A percentile compares a stretch with the other conserved stretches of the same genome.
Evolutionary conservation across 495 filamentous ascomycete species (phyloP).

Genomic region (Penicillium crystallinum): DNA sequence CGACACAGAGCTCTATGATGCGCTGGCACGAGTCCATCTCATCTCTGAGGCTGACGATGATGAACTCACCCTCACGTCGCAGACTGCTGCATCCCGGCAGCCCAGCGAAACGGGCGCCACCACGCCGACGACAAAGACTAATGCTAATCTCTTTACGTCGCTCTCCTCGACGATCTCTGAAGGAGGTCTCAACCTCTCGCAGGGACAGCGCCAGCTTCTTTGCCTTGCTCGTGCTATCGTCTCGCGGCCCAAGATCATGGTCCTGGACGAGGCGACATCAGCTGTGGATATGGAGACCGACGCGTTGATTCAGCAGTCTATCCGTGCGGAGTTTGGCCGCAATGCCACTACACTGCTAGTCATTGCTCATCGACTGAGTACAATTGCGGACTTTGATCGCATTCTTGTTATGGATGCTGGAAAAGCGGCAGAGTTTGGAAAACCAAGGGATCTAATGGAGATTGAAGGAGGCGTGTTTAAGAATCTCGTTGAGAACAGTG

Average conservation of each 20-base stretch:
- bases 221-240: slow-evolving; percentile 87
- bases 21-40: slow-evolving; percentile 71
- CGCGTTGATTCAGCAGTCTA: slow-evolving; percentile 72
- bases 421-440: slow-evolving; percentile 65
- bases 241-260: slow-evolving; percentile 72
- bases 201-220: slow-evolving; percentile 84
- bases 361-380: slow-evolving; percentile 82
- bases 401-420: slow-evolving; percentile 81
- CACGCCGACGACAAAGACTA: slow-evolving; percentile 34
- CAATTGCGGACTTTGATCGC: slow-evolving; percentile 79
- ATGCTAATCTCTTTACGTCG: slow-evolving; percentile 58
- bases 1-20: slow-evolving; percentile 68
- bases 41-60: slow-evolving; percentile 39
- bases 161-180: slow-evolving; percentile 63
- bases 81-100: slow-evolving; percentile 23
- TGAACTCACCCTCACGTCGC: slow-evolving; percentile 30
- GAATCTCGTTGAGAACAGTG: slow-evolving; percentile 70
- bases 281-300: slow-evolving; percentile 88
- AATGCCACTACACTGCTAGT: slow-evolving; percentile 73
- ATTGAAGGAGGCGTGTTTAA: slow-evolving; percentile 55
- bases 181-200: slow-evolving; percentile 75
- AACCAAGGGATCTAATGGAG: slow-evolving; percentile 62
- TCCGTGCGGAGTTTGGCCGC: slow-evolving; percentile 68
- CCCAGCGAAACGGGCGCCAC: slow-evolving; percentile 20
- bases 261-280: slow-evolving; percentile 85